Conservation (phyloP, 371 early-diverging fungal species). For the Apophysomyces variabilis region DNA sequence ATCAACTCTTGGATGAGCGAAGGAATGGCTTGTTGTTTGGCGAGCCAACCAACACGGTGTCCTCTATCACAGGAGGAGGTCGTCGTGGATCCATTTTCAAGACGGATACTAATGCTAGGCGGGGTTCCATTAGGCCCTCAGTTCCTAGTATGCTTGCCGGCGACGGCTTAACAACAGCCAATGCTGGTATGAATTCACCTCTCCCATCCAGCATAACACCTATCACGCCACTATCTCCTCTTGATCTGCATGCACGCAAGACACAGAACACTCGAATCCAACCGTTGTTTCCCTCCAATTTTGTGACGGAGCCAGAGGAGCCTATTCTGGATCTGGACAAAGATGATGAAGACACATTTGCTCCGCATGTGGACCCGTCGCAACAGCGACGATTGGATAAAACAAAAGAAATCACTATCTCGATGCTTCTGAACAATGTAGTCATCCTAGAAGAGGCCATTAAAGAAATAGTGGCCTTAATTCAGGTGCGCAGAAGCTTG, state of each 20-base stretch:
- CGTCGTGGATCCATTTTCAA: background rate
- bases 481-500: slow-evolving; percentile 73
- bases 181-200: background rate
- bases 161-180: background rate
- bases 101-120: background rate
- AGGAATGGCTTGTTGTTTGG: slow-evolving; percentile 37
- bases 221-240: slow-evolving; percentile 17
- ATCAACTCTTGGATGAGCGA: slow-evolving; percentile 51
- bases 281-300: slow-evolving; percentile 56
- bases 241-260: slow-evolving; percentile 29
- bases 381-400: slow-evolving; percentile 29
- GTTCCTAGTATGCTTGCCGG: background rate
- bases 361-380: slow-evolving; percentile 27
- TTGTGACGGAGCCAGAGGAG: slow-evolving; percentile 43
- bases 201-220: background rate
- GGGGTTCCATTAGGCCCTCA: slow-evolving; percentile 9
- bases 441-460: slow-evolving; percentile 85
- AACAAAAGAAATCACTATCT: slow-evolving; percentile 55
- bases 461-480: slow-evolving; percentile 84
- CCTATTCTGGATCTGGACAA: slow-evolving; percentile 24
- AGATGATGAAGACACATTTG: slow-evolving; percentile 37
- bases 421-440: slow-evolving; percentile 76
- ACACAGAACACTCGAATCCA: slow-evolving; percentile 52
- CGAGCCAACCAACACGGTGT: slow-evolving; percentile 1
- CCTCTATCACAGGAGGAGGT: slow-evolving; percentile 6